phyloP scores from a whole-genome alignment of 2,329 filamentous ascomycete genomes.

The Colletotrichum musae region DNA sequence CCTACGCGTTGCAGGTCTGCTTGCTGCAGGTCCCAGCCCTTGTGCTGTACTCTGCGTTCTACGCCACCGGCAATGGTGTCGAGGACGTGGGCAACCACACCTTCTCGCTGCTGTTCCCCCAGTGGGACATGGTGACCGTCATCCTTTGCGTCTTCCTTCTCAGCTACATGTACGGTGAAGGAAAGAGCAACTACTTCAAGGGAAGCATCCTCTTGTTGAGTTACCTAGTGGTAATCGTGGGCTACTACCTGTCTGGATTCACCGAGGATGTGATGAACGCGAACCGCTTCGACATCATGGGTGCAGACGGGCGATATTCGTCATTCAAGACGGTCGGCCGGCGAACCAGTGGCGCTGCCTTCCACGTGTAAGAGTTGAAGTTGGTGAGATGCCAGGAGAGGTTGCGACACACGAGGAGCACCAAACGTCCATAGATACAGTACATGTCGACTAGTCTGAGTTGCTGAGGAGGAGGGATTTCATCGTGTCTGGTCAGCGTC shows the following conservation, averaged over 20 bases:
- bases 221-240: slow-evolving; percentile 91
- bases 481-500: neutral
- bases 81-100: slow-evolving; percentile 70
- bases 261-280: slow-evolving; percentile 60
- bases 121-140: slow-evolving; percentile 99
- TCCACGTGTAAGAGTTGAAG: slow-evolving; percentile 24
- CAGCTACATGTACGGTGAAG: slow-evolving; percentile 97
- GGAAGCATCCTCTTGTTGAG: slow-evolving; percentile 94
- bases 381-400: neutral
- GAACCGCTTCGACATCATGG: slow-evolving; percentile 69
- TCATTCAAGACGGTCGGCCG: slow-evolving; percentile 69
- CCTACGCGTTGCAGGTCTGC: slow-evolving; percentile 96
- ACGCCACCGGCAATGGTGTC: slow-evolving; percentile 54
- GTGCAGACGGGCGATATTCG: slow-evolving; percentile 63
- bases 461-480: slow-evolving; percentile 1
- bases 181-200: slow-evolving; percentile 99
- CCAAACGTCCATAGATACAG: slow-evolving; percentile 15
- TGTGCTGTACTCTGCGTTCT: slow-evolving; percentile 90
- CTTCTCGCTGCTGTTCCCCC: slow-evolving; percentile 93
- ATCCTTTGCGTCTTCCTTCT: slow-evolving; percentile 96
- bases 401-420: slow-evolving; percentile 18
- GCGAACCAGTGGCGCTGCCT: slow-evolving; percentile 56
- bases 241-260: slow-evolving; percentile 87
- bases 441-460: slow-evolving; percentile 19
- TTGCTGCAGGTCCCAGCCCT: slow-evolving; percentile 93